These are phyloP conservation scores for Lithohypha guttulata DNA, from an alignment of 2,329 filamentous ascomycete genomes.

Conservation along the genomic window DNA sequence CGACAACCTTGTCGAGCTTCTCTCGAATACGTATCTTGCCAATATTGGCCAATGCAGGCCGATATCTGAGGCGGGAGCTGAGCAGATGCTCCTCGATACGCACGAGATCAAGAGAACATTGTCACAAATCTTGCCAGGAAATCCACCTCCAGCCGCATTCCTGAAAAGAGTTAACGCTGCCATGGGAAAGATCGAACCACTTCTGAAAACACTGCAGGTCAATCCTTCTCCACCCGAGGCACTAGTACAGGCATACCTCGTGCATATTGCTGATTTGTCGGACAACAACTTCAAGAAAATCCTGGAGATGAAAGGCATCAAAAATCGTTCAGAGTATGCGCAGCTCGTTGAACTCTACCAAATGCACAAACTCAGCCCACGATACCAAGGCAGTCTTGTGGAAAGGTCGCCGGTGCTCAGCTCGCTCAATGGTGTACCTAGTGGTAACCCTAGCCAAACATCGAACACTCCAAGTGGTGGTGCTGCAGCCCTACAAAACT, in stretches of 20 bases:
- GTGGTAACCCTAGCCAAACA: constrained; percentile 24
- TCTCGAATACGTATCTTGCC: constrained; percentile 66
- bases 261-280: constrained; percentile 88
- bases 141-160: constrained; percentile 53
- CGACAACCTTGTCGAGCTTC: constrained; percentile 84
- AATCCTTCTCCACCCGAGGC: constrained; percentile 83
- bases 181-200: constrained; percentile 77
- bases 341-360: constrained; percentile 85
- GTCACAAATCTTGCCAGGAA: constrained; percentile 56
- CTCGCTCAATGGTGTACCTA: constrained; percentile 44
- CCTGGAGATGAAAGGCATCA: constrained; percentile 86
- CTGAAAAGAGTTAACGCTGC: constrained; percentile 74
- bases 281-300: constrained; percentile 95
- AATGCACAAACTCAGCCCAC: constrained; percentile 58
- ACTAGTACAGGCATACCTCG: constrained; percentile 91
- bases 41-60: constrained; percentile 84
- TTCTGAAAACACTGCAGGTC: constrained; percentile 94
- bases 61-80: constrained; percentile 84
- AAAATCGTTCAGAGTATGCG: constrained; percentile 64
- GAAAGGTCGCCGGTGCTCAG: constrained; percentile 61
- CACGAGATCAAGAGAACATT: constrained; percentile 79
- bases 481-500: constrained; percentile 35
- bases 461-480: constrained; percentile 27
- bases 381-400: constrained; percentile 56
- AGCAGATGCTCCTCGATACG: constrained; percentile 95